phyloP scores from a whole-genome alignment of 495 filamentous ascomycete genomes.

The Massariosphaeria phaeospora region DNA sequence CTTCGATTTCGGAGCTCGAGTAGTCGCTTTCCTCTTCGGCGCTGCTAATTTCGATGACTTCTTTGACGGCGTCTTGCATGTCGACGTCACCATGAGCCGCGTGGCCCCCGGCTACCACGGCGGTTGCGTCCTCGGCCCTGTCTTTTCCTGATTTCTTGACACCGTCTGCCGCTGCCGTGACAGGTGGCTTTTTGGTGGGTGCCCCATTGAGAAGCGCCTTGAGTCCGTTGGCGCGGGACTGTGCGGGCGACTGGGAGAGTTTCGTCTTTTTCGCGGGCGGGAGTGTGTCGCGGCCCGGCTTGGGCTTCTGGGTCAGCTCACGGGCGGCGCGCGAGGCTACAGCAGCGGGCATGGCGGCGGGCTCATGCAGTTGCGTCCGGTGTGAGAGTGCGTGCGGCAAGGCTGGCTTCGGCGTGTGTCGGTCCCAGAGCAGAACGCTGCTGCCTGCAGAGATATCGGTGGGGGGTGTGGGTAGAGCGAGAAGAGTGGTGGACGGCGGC shows the following conservation, averaged over 20 bases:
- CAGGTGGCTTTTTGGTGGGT: conserved; percentile 5
- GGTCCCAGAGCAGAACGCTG: conserved; percentile 3
- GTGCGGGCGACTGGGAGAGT: conserved; percentile 16
- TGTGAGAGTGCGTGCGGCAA: no score
- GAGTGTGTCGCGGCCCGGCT: conserved; percentile 5
- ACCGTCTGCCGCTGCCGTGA: conserved; percentile 32
- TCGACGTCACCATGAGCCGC: conserved; percentile 36
- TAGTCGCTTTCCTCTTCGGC: conserved; percentile 44
- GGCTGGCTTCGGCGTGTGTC: neutral
- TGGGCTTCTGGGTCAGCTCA: neutral
- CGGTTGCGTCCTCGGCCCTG: conserved; percentile 68
- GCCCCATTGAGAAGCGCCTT: conserved; percentile 20
- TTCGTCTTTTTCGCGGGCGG: conserved; percentile 31
- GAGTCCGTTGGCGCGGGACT: conserved; percentile 16
- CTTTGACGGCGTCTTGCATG: conserved; percentile 28
- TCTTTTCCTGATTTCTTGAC: conserved; percentile 53
- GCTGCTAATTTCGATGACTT: conserved; percentile 54
- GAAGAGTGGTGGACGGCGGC: conserved; percentile 8
- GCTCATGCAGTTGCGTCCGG: conserved; percentile 2
- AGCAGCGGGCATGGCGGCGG: conserved; percentile 12
- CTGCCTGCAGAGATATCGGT: conserved; percentile 2
- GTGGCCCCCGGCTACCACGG: conserved; percentile 51
- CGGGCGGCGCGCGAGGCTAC: conserved; percentile 22
- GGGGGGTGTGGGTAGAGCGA: neutral
- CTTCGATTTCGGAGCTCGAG: conserved; percentile 35